These are phyloP conservation scores for Neofusicoccum ribis DNA, from an alignment of 2,329 filamentous ascomycete species.

Conservation along the genomic window DNA sequence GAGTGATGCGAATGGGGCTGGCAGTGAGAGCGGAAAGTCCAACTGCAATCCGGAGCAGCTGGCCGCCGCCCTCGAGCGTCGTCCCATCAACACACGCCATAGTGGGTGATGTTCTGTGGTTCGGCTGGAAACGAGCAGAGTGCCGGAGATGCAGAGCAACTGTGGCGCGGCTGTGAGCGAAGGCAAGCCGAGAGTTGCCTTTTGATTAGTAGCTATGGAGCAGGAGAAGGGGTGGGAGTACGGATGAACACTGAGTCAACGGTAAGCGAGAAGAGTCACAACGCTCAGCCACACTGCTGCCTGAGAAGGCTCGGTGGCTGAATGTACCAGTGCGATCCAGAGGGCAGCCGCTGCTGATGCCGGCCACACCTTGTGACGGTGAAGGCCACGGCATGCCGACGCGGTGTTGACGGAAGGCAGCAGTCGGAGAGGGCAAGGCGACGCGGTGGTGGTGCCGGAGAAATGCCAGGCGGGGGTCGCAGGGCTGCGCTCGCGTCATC, in stretches of 20 bases:
- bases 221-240: no score
- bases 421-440: background rate
- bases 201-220: no score
- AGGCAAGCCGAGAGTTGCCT: background rate
- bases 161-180: no score
- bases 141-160: background rate
- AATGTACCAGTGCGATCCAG: no score
- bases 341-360: background rate
- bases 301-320: background rate
- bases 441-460: background rate
- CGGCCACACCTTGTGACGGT: no score
- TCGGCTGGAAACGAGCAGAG: no score
- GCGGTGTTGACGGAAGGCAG: background rate
- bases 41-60: constrained; percentile 59
- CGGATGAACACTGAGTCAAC: background rate
- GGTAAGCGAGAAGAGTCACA: background rate
- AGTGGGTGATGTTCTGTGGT: background rate
- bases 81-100: constrained; percentile 40
- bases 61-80: constrained; percentile 63
- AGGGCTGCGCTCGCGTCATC: background rate
- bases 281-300: constrained; percentile 7
- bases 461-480: background rate
- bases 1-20: constrained; percentile 51
- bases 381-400: background rate
- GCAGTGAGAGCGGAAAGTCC: constrained; percentile 55